Evolutionary conservation across 306 rosid genomes (phyloP).

Genomic region (Herpetospermum pedunculosum): DNA sequence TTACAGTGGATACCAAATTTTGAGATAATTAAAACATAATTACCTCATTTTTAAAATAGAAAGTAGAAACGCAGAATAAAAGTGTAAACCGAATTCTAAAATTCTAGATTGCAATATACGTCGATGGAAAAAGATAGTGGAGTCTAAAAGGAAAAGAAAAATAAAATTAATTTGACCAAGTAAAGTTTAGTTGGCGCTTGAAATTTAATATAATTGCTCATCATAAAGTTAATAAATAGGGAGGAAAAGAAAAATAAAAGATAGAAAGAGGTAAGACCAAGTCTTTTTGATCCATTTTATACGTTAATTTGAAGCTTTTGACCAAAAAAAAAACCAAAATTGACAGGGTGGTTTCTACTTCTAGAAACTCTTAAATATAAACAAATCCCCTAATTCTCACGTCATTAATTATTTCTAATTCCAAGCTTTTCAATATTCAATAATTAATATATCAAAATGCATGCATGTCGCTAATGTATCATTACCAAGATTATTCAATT

Average conservation of each 20-base stretch:
- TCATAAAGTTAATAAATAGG: background rate
- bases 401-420: background rate
- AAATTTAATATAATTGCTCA: background rate
- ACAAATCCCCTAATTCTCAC: background rate
- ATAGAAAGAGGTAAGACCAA: background rate
- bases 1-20: no score
- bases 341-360: background rate
- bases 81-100: background rate
- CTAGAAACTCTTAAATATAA: background rate
- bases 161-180: background rate
- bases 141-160: background rate
- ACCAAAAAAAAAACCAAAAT: slow-evolving; percentile 1
- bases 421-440: background rate
- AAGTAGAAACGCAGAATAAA: no score
- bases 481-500: background rate
- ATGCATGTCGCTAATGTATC: background rate
- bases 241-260: background rate
- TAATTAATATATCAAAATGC: background rate
- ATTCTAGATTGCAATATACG: background rate
- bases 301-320: background rate
- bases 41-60: no score
- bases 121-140: background rate
- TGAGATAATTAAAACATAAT: no score
- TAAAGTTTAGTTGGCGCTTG: background rate
- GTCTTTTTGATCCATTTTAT: background rate